Evolutionary conservation across 495 filamentous ascomycete genomes (phyloP).

Genomic region (Glonium stellatum): DNA sequence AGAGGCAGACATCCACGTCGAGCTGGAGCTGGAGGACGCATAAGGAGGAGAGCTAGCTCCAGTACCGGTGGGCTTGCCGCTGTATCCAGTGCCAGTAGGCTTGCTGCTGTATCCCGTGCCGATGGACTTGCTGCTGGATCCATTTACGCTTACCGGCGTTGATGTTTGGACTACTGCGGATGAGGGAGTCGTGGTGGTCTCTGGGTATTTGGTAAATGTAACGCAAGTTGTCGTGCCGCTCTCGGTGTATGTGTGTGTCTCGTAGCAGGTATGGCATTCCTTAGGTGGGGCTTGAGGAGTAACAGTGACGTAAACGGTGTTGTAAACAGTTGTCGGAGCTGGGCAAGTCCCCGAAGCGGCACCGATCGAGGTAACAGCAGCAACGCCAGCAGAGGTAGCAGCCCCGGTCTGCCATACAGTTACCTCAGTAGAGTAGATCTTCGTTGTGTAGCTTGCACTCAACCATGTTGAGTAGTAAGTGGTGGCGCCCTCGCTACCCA

Average conservation of each 20-base stretch:
- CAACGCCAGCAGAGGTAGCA: neutral
- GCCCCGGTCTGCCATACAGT: slow-evolving; percentile 12
- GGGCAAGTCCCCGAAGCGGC: slow-evolving; percentile 13
- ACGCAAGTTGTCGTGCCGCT: slow-evolving; percentile 14
- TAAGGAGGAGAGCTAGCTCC: neutral
- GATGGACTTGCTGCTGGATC: neutral
- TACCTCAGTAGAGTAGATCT: slow-evolving; percentile 13
- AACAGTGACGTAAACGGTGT: slow-evolving; percentile 17
- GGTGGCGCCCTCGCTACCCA: slow-evolving; percentile 28
- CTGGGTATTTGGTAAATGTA: slow-evolving; percentile 12
- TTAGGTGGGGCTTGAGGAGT: neutral
- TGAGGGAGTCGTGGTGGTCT: slow-evolving; percentile 5
- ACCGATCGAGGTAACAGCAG: neutral
- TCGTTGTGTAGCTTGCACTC: slow-evolving; percentile 28
- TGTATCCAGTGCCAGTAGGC: neutral
- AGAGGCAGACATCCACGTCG: neutral
- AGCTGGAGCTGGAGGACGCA: neutral
- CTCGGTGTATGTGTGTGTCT: slow-evolving; percentile 27
- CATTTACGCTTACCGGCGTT: neutral
- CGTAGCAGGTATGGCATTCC: slow-evolving; percentile 6
- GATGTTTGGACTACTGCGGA: neutral
- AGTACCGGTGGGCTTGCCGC: neutral
- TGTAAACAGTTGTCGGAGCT: slow-evolving; percentile 5
- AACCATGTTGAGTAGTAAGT: slow-evolving; percentile 35
- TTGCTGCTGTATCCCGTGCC: neutral